Evolutionary conservation across 805 yeast species (phyloP).

Genomic region (Metschnikowia chrysomelidarum): DNA sequence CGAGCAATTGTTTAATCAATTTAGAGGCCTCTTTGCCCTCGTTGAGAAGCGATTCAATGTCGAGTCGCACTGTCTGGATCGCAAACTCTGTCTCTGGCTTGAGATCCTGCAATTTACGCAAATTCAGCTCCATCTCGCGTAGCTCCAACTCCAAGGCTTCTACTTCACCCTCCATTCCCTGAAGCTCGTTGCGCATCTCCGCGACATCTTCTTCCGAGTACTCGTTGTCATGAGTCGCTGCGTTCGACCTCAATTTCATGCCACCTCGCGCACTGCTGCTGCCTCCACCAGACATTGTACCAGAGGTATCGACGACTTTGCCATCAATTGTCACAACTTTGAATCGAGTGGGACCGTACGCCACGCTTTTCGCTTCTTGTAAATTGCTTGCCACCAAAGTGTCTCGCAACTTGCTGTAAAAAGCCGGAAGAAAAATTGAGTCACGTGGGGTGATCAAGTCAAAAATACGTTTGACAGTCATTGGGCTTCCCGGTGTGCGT

Average conservation of each 20-base stretch:
- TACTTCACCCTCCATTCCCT: constrained; percentile 52
- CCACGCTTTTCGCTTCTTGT: constrained; percentile 80
- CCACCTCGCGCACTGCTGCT: constrained; percentile 65
- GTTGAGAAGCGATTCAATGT: constrained; percentile 55
- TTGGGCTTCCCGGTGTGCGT: constrained; percentile 61
- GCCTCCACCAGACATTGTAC: constrained; percentile 98
- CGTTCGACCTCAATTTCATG: constrained; percentile 56
- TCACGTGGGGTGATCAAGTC: constrained; percentile 75
- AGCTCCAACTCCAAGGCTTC: constrained; percentile 49
- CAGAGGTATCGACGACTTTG: constrained; percentile 84
- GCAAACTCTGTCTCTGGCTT: constrained; percentile 67
- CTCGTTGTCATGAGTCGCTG: constrained; percentile 27
- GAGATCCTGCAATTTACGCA: constrained; percentile 58
- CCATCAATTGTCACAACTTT: constrained; percentile 94
- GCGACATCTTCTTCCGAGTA: constrained; percentile 57
- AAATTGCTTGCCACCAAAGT: constrained; percentile 83
- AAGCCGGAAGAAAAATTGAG: constrained; percentile 75
- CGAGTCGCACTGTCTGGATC: constrained; percentile 58
- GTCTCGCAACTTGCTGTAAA: constrained; percentile 80
- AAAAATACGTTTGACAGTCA: constrained; percentile 73
- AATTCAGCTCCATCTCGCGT: constrained; percentile 56
- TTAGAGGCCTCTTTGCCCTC: constrained; percentile 50
- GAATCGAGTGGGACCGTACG: constrained; percentile 76
- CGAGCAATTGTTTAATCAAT: constrained; percentile 41
- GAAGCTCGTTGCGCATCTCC: constrained; percentile 50